Base-by-base conservation (phyloP, 768 basidiomycete species). In the Rhizopogon roseolus region DNA sequence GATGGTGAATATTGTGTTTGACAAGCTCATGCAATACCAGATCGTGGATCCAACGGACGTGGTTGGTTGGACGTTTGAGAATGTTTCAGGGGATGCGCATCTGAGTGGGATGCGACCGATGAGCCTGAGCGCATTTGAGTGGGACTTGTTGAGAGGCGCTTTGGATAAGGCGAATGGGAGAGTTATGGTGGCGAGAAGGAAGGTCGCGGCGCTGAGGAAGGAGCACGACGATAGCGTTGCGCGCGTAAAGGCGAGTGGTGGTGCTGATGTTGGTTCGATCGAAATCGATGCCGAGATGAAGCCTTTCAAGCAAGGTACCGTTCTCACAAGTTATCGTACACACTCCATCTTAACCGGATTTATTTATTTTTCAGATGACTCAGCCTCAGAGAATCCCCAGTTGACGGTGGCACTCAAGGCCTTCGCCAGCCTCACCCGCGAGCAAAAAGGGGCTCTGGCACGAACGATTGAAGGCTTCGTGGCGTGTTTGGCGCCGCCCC, bases 11-110 rank as follows among this genome's bases (percentile, higher is more conserved):
- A 94, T 99, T 64, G 93, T 98, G 7, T 87, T 96, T 57, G 97
- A 98, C 76, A 99, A 99, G 73, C 75, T 98, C 51, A 90, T 98
- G 84, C 96, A 98, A 66, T 99, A 99, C 71, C 94, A 97, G 66
- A 90, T 98, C 53, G 88, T 98, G 39, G 94, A 98, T 61, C 93
- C 95, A 0, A 84, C 85, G 14, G 95, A 99, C 59, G 88, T 98
- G 8, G 86, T 97, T 51, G 74, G 73, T 4, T 96, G 90, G 88
- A 82, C 87, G 16, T 96, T 98, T 68, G 65, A 73, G 48, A 78
- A 82, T 55, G 79, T 80, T 17, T 75, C 75, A 8, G 72, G 71
- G 25, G 68, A 74, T 43, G 73, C 67, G 27, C 66, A 71, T 22
- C 61, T 73, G 41, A 70, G 68, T 36, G 75, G 73, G 41, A 49